Evolutionary conservation across 169 alveolate species (phyloP), one percentile per base, ranked within the genome.

Genomic region (Toxoplasma gondii): DNA sequence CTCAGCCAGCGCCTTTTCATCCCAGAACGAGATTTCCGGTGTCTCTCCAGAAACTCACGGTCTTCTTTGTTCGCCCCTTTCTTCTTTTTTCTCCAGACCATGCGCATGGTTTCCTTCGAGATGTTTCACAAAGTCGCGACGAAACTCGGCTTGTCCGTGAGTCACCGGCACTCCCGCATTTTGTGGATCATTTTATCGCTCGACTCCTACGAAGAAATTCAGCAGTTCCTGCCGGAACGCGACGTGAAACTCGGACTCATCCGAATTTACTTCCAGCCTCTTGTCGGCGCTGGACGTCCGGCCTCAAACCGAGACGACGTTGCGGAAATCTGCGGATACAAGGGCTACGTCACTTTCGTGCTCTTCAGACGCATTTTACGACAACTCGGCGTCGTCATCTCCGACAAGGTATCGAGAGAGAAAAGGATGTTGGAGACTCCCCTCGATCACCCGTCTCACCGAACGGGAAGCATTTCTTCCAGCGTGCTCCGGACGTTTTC

Each of bases 61-160:
- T 38, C 34, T 74, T 10, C 84, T 74, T 49, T 24, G 78, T 24
- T 10, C 34, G 24, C 78, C 36, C 64, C 27, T 9, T 36, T 82
- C 0, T 44, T 16, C 7, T 54, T 83, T 38, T 34, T 41, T 86
- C 54, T 93, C 24, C 94, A 94, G 93, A 88, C 88, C 83, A 93
- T 88, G 93, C 93, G 93, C 10, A 88, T 91, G 94, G 93, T 91
- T 53, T 87, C 93, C 54, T 94, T 94, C 58, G 96, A 91, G 74
- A 91, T 88, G 94, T 94, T 94, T 58, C 96, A 94, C 87, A 83
- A 87, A 4, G 96, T 91, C 83, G 91, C 91, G 19, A 27, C 83
- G 94, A 91, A 94, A 91, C 69, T 91, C 45, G 96, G 96, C 16
- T 44, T 90, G 64, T 70, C 92, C 38, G 94, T 94, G n/a, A 90